These are phyloP conservation scores for Haematococcus sp. DNA, from an alignment of 139 green algal genomes.

Conservation along the genomic window DNA sequence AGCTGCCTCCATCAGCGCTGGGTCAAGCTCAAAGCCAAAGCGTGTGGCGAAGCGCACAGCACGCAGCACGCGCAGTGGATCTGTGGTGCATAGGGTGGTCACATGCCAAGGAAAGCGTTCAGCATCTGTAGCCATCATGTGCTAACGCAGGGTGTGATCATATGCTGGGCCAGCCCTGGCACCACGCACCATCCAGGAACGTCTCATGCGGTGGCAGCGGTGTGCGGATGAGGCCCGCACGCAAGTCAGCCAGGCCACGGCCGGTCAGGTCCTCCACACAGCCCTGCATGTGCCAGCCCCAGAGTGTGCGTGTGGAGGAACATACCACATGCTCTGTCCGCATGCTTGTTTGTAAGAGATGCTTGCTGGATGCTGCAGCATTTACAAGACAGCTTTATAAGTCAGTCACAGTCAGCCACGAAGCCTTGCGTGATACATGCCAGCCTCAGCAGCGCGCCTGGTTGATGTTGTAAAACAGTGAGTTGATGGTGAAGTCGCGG, in stretches of 20 bases:
- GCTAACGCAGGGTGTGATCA: background rate
- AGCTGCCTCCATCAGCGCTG: slow-evolving; percentile 70
- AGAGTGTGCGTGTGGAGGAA: too few species aligned
- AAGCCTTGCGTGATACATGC: too few species aligned
- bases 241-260: slow-evolving; percentile 76
- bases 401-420: too few species aligned
- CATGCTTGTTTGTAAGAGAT: too few species aligned
- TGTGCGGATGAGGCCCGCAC: slow-evolving; percentile 84
- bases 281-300: background rate
- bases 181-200: slow-evolving; percentile 80
- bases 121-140: background rate
- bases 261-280: slow-evolving; percentile 90
- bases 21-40: slow-evolving; percentile 86
- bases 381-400: too few species aligned
- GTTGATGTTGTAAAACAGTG: slow-evolving; percentile 98
- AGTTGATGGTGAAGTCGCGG: slow-evolving; percentile 96
- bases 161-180: background rate
- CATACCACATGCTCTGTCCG: too few species aligned
- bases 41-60: slow-evolving; percentile 86
- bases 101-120: background rate
- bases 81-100: slow-evolving; percentile 37
- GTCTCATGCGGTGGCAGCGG: slow-evolving; percentile 85
- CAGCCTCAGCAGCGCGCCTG: slow-evolving; percentile 7
- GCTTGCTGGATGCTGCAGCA: too few species aligned
- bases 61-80: slow-evolving; percentile 90